phyloP scores from a whole-genome alignment of 2,329 filamentous ascomycete genomes.

The Orbilia blumenaviensis region DNA sequence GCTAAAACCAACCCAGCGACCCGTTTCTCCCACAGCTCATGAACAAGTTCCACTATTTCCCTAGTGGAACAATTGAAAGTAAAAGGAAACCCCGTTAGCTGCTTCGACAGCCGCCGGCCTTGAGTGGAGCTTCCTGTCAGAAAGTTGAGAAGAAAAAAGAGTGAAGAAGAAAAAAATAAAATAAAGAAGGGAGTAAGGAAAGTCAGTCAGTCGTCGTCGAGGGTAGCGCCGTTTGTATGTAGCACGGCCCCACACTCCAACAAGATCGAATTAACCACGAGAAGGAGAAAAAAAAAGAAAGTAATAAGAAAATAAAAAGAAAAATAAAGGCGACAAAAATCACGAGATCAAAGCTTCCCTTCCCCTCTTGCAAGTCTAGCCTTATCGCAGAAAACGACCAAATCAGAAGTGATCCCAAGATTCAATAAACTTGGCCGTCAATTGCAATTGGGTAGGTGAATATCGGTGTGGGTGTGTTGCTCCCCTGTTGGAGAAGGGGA shows the following conservation, averaged over 20 bases:
- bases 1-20: background rate
- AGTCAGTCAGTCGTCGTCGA: background rate
- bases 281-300: background rate
- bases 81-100: background rate
- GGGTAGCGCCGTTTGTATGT: background rate
- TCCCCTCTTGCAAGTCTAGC: too few relatives aligned
- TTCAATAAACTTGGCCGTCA: too few relatives aligned
- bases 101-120: background rate
- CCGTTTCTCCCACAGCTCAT: background rate
- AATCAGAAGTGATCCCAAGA: background rate
- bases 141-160: background rate
- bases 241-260: background rate
- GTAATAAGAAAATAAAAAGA: background rate
- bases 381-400: too few relatives aligned
- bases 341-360: background rate
- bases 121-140: background rate
- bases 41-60: too few relatives aligned
- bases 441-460: too few relatives aligned
- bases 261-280: background rate
- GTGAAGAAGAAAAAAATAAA: background rate
- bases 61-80: background rate
- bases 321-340: background rate
- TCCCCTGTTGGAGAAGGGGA: conserved; percentile 17
- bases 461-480: conserved; percentile 28
- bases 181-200: background rate